Conservation (phyloP, 768 basidiomycete species). For the Pilatotrama ljubarskyi region DNA sequence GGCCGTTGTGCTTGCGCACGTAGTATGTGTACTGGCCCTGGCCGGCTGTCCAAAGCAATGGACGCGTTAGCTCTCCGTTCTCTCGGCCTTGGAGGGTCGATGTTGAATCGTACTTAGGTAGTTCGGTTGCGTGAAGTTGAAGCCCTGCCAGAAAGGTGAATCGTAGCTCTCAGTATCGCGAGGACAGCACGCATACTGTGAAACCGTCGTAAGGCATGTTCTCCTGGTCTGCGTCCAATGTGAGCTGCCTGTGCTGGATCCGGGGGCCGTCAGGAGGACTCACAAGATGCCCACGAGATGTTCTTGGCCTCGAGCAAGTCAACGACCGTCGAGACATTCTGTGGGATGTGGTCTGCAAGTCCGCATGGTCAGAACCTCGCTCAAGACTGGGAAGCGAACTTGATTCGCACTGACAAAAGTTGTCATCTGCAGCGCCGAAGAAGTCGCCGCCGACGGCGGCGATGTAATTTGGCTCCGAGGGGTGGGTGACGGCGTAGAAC, state of each 20-base stretch:
- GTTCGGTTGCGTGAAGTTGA: conserved; percentile 39
- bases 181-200: conserved; percentile 13
- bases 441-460: conserved; percentile 54
- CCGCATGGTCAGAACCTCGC: background rate
- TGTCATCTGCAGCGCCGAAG: conserved; percentile 49
- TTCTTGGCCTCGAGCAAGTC: conserved; percentile 59
- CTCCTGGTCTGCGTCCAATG: conserved; percentile 45
- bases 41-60: background rate
- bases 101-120: conserved; percentile 40
- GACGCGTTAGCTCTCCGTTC: no score
- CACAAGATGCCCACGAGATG: conserved; percentile 57
- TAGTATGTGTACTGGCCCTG: conserved; percentile 46
- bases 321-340: conserved; percentile 55
- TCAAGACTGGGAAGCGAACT: conserved; percentile 13
- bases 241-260: background rate
- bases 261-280: no score
- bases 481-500: conserved; percentile 54
- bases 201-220: conserved; percentile 54
- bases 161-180: background rate
- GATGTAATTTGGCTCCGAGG: conserved; percentile 64
- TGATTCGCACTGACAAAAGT: conserved; percentile 30
- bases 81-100: no score
- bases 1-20: conserved; percentile 57
- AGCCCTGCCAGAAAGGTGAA: conserved; percentile 27
- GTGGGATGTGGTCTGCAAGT: conserved; percentile 33